Base-by-base conservation (phyloP, 805 yeast species). In the Ogataea populi-albae region DNA sequence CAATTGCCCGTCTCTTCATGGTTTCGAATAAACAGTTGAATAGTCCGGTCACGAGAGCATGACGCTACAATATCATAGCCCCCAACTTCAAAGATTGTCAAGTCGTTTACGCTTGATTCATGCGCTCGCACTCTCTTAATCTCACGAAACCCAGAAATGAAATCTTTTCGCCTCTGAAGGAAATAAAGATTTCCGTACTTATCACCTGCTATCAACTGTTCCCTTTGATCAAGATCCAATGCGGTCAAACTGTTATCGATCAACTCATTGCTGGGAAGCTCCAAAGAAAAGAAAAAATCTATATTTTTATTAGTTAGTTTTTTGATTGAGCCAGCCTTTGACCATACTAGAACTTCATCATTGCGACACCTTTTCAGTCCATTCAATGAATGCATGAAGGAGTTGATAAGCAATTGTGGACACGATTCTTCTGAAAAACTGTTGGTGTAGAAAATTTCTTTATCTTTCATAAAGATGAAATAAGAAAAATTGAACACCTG, bases 1-100 rank as follows among this genome's bases (percentile, higher is more conserved):
- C 86, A 81, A 1, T 34, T 45, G 9, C 7, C 21, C 6, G 21
- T 15, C 12, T 32, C 23, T 2, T 22, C 30, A 4, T 16, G 22
- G 18, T 37, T 15, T 30, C 55, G 59, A 10, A 52, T 49, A 40
- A 75, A 75, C 0, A 79, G 50, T 50, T 80, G 86, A 20, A 80
- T 69, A 65, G 79, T 80, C 34, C 86, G 51, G 50, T 80, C 86
- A 26, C 86, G 57, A 1, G 82, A 74, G 18, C 73, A 70, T 25
- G 76, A 68, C 14, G 68, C 66, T 4, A 71, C 48, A 30, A 71
- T 62, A 23, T 59, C 49, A 12, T 39, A 27, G 0, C 43, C 41
- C 0, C 43, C 59, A 4, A 60, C 37, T 27, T 54, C 49, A 37
- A 72, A 70, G 33, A 54, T 59, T 1, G 54, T 36, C 2, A 75